These are phyloP conservation scores for Mycosphaerelloides madeirae DNA, from an alignment of 2,329 filamentous ascomycete species.

Conservation along the genomic window DNA sequence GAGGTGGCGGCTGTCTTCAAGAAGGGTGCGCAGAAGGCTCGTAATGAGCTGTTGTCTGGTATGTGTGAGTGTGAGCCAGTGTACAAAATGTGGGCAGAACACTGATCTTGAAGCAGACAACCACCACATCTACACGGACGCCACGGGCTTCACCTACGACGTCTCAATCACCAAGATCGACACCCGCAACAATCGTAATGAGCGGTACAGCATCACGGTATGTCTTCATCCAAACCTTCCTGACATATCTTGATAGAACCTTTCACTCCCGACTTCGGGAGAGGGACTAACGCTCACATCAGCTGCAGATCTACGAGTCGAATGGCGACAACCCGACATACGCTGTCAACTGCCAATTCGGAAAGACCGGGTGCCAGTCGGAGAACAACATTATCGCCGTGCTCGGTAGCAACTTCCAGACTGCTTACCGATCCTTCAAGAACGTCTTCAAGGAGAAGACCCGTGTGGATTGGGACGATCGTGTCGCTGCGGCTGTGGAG, in stretches of 20 bases:
- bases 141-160: constrained; percentile 59
- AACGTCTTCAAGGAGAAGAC: constrained; percentile 39
- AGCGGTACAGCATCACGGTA: too few species aligned
- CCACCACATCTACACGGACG: constrained; percentile 63
- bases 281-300: constrained; percentile 37
- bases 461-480: constrained; percentile 39
- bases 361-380: constrained; percentile 6
- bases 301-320: constrained; percentile 62
- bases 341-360: constrained; percentile 46
- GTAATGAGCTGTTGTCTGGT: constrained; percentile 32
- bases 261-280: constrained; percentile 24
- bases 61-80: constrained; percentile 22
- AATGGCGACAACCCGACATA: constrained; percentile 57
- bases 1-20: constrained; percentile 20
- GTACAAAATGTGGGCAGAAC: background rate
- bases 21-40: constrained; percentile 24
- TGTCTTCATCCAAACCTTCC: constrained; percentile 35
- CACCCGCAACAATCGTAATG: constrained; percentile 46
- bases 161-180: constrained; percentile 55
- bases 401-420: constrained; percentile 28
- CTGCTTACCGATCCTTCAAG: constrained; percentile 36
- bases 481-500: constrained; percentile 26
- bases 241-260: constrained; percentile 21
- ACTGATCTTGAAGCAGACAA: constrained; percentile 41
- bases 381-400: constrained; percentile 30